A percentile compares a stretch with the other conserved stretches of the same genome.
Conservation (phyloP, 2,329 filamentous ascomycete species). For the Chaetomium strumarium region DNA sequence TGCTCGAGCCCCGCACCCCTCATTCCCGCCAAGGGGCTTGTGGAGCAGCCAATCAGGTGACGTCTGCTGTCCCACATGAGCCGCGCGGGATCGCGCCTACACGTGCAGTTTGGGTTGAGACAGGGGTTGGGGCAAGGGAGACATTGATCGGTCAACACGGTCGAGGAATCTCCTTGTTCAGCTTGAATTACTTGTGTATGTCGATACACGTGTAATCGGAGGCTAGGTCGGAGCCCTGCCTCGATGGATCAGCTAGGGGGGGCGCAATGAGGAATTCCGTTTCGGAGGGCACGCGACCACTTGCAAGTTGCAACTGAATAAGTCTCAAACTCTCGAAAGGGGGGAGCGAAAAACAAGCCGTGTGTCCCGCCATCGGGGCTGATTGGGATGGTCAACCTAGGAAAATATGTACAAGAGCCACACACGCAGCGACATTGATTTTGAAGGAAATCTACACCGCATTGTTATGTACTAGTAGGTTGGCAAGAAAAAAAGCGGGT, state of each 20-base stretch:
- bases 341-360: neutral
- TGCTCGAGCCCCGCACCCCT: conserved; percentile 5
- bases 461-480: no score
- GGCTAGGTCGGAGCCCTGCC: neutral
- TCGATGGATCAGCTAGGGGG: neutral
- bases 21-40: conserved; percentile 11
- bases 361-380: neutral
- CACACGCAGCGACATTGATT: no score
- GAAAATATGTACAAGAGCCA: neutral
- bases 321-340: neutral
- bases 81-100: conserved; percentile 8
- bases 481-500: neutral
- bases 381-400: no score
- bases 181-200: conserved; percentile 4
- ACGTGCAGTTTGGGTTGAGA: conserved; percentile 12
- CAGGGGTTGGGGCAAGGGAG: conserved; percentile 4
- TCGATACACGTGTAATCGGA: no score
- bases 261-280: conserved; percentile 7
- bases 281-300: neutral
- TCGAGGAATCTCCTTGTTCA: neutral
- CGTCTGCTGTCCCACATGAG: neutral
- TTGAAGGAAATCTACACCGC: no score
- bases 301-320: neutral
- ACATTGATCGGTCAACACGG: conserved; percentile 5
- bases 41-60: conserved; percentile 18